phyloP scores from a whole-genome alignment of 805 yeast genomes.

The Nakazawaea wyomingensis region DNA sequence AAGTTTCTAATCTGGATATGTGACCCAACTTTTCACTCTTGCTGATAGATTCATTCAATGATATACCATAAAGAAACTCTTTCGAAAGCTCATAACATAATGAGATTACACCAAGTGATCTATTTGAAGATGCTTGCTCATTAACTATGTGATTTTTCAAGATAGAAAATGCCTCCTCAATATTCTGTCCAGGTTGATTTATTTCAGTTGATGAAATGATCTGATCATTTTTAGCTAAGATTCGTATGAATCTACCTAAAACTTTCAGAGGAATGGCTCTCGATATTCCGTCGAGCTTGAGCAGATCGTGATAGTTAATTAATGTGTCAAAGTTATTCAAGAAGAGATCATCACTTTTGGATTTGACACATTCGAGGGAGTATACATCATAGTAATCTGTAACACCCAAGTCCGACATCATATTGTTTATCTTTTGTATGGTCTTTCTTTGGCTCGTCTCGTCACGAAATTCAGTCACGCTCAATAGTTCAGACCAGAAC shows the following conservation, averaged over 20 bases:
- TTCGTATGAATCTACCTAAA: conserved; percentile 4
- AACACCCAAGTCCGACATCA: conserved; percentile 3
- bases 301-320: conserved; percentile 4
- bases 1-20: conserved; percentile 1
- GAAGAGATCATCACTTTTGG: conserved; percentile 1
- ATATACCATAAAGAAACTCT: conserved; percentile 5
- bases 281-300: not conserved
- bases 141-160: not conserved
- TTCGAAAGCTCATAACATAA: conserved; percentile 3
- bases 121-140: too few relatives aligned
- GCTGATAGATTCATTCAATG: not conserved
- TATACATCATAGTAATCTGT: not conserved
- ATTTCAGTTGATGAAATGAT: not conserved
- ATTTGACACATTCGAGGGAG: conserved; percentile 5
- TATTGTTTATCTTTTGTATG: not conserved
- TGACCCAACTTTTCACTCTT: conserved; percentile 4
- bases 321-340: conserved; percentile 8
- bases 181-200: not conserved
- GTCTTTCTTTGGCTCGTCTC: not conserved
- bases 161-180: conserved; percentile 7
- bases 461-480: not conserved
- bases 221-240: not conserved
- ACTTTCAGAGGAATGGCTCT: conserved; percentile 4
- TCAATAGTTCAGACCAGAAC: conserved; percentile 7
- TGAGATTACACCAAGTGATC: not conserved